A percentile compares a stretch with the other conserved stretches of the same genome.
Evolutionary conservation across 129 eudicot species (phyloP).

Genomic region (Flaveria linearis): DNA sequence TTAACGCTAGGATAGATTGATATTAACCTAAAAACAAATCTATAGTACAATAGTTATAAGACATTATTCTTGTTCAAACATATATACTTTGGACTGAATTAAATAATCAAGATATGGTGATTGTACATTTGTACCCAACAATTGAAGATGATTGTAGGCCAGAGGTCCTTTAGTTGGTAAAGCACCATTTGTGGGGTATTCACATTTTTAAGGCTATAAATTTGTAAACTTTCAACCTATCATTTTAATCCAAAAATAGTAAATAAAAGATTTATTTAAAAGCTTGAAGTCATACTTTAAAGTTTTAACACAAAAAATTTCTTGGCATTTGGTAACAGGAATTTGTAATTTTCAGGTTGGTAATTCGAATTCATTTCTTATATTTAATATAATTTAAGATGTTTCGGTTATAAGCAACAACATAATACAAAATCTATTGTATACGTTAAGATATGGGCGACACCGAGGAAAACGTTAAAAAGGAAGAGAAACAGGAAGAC

Average conservation of each 20-base stretch:
- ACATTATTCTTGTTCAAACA: no score
- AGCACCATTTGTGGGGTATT: constrained; percentile 42
- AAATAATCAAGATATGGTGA: neutral
- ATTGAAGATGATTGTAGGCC: constrained; percentile 15
- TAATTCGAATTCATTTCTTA: neutral
- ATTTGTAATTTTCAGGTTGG: constrained; percentile 7
- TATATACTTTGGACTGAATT: no score
- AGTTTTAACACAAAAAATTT: neutral
- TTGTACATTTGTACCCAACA: neutral
- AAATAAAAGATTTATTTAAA: constrained; percentile 19
- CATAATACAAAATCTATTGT: neutral
- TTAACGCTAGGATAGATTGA: no score
- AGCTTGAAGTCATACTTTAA: neutral
- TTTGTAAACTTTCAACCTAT: constrained; percentile 20
- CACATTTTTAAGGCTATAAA: constrained; percentile 35
- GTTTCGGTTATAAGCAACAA: neutral
- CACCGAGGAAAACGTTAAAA: constrained; percentile 45
- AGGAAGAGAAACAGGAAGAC: constrained; percentile 40
- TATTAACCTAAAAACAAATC: no score
- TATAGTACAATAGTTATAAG: no score
- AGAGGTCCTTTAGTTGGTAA: constrained; percentile 21
- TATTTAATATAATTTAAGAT: neutral
- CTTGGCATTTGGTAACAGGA: neutral
- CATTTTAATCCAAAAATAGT: constrained; percentile 30
- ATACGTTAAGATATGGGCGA: constrained; percentile 52